Evolutionary conservation across 768 basidiomycete genomes (phyloP).

Genomic region (Suillus clintonianus): DNA sequence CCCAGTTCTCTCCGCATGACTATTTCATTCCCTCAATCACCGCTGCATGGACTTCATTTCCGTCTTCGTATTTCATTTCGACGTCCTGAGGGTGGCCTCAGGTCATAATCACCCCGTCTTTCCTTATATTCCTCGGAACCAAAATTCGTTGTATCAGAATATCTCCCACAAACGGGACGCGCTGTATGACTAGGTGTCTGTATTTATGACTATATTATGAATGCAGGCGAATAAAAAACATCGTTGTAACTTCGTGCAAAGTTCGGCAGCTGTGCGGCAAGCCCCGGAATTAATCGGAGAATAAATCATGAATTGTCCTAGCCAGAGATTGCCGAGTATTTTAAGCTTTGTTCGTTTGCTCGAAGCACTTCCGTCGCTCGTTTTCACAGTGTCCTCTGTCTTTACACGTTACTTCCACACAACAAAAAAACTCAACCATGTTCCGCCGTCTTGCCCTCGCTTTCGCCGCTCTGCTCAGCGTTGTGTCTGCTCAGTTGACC

Average conservation of each 20-base stretch:
- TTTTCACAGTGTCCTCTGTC: conserved; percentile 19
- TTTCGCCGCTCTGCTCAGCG: conserved; percentile 39
- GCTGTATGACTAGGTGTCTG: conserved; percentile 7
- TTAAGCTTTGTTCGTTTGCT: conserved; percentile 11
- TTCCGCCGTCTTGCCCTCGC: conserved; percentile 34
- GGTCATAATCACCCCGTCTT: not conserved
- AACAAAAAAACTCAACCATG: conserved; percentile 30
- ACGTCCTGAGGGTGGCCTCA: not conserved
- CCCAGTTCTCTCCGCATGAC: not conserved
- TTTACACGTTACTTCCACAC: conserved; percentile 7
- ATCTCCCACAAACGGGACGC: not conserved
- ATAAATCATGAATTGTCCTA: conserved; percentile 14
- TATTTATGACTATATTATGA: conserved; percentile 13
- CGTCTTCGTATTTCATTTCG: conserved; percentile 1
- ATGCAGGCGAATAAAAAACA: not conserved
- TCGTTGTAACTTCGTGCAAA: not conserved
- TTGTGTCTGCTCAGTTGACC: conserved; percentile 42
- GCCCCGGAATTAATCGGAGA: conserved; percentile 22
- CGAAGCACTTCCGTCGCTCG: conserved; percentile 21
- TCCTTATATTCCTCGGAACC: not conserved
- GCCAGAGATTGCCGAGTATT: conserved; percentile 5
- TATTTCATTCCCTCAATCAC: not conserved
- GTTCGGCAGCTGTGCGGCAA: not conserved
- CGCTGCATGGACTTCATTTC: not conserved
- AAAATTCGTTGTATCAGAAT: conserved; percentile 5